Evolutionary conservation across 805 yeast species (phyloP), one percentile per base, ranked within the genome.

Genomic region (Schwanniomyces occidentalis): DNA sequence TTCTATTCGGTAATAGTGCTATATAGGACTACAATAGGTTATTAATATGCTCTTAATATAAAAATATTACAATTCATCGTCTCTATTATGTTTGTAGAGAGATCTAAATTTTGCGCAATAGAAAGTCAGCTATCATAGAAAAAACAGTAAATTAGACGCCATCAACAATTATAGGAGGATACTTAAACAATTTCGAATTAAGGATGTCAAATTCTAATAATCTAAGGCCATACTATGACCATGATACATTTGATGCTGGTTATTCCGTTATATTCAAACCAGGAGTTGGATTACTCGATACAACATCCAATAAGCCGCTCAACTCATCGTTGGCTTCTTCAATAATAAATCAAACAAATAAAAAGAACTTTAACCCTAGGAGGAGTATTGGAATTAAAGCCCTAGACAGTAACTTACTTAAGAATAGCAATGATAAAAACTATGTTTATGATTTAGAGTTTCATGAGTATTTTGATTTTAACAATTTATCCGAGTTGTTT

Each of bases 221-320:
- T 16, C 58, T 72, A 35, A 72, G 93, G 58, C 91, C 91, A 2
- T 84, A 84, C 56, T 78, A 80, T 51, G 79, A 82, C 55, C 73
- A 82, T n/a, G 81, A 72, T 16, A 63, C 80, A 1, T 84, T 84
- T 55, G 71, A 78, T 52, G 78, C 81, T 1, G 84, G 82, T 9
- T 80, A 80, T 48, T 62, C 75, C 17, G 83, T 80, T 12, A 69
- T 76, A 3, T 80, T 66, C 50, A 70, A 71, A 40, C 83, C 83
- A 1, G 82, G 81, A 1, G 65, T 75, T 15, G 87, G 87, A 14
- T 77, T 80, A 8, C 54, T 79, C 7, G 79, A 66, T 35, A 76
- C 69, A 39, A 56, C 32, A 34, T 71, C 58, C 24, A 67, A 55
- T 51, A 65, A 45, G 40, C 68, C 59, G 32, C 49, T 61, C 22